phyloP scores from a whole-genome alignment of 345 rosid genomes.

The Corchorus capsularis region DNA sequence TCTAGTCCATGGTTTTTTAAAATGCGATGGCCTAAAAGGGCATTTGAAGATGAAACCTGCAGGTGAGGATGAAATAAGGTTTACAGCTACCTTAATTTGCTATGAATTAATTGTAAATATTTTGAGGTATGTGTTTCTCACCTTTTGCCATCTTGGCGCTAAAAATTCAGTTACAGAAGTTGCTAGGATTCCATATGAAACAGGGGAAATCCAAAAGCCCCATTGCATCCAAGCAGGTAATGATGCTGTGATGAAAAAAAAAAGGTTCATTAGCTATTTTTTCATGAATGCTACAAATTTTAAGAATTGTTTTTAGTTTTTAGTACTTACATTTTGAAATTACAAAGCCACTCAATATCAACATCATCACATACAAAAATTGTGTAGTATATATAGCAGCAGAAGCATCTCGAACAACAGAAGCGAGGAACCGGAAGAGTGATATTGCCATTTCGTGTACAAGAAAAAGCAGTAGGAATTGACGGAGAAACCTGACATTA shows the following conservation, averaged over 20 bases:
- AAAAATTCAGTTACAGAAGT: slow-evolving; percentile 49
- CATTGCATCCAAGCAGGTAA: slow-evolving; percentile 46
- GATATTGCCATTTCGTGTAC: slow-evolving; percentile 46
- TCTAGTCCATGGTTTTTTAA: slow-evolving; percentile 34
- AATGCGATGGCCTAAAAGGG: slow-evolving; percentile 34
- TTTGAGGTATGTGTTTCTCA: slow-evolving; percentile 2
- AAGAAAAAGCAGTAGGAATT: slow-evolving; percentile 41
- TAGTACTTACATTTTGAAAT: slow-evolving; percentile 38
- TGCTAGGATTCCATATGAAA: slow-evolving; percentile 47
- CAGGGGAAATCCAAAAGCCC: slow-evolving; percentile 59
- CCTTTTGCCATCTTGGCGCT: slow-evolving; percentile 60
- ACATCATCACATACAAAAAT: slow-evolving; percentile 19
- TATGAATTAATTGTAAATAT: too few relatives aligned
- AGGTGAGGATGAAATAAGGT: not conserved
- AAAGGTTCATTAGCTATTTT: not conserved
- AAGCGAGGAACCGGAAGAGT: slow-evolving; percentile 45
- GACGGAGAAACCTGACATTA: slow-evolving; percentile 43
- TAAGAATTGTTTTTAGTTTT: not conserved
- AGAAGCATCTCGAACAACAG: slow-evolving; percentile 29
- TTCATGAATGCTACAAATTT: not conserved
- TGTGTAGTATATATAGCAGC: slow-evolving; percentile 24
- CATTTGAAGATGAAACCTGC: slow-evolving; percentile 41
- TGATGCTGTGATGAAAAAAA: slow-evolving; percentile 37
- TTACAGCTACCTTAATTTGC: too few relatives aligned
- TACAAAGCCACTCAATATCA: slow-evolving; percentile 46